Base-by-base conservation (phyloP, 179 eudicot genomes). In the Actinidia chinensis region DNA sequence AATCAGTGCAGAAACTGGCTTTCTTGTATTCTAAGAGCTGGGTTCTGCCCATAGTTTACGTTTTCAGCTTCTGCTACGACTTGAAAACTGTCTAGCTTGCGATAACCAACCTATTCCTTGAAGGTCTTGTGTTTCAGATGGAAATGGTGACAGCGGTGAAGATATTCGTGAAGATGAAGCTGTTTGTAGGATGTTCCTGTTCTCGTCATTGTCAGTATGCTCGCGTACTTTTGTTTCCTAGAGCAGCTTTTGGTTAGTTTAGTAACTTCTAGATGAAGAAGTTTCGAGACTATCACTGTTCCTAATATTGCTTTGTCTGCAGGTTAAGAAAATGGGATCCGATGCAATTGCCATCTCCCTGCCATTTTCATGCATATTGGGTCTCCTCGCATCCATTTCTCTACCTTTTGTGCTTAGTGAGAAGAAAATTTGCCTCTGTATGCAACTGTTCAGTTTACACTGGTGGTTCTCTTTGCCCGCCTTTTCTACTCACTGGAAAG, bases 141-240 rank as follows among this genome's bases (percentile, higher is more conserved):
- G 78, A 75, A 84, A 82, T 46, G 86, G 83, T 67, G 71, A 73
- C 64, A 83, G 77, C 65, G 91, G 90, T 72, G 97, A 93, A 82
- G 91, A 90, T 79, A 92, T 94, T 81, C 88, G 88, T 23, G 93
- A 89, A 85, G 97, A 94, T 82, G 97, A 92, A 84, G 98, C 98
- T n/a, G 94, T 75, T 95, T 97, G 97, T 95, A 95, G 86, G 95
- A 95, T 78, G 98, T 95, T 76, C 98, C 98, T 0, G 87, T 93
- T 78, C 95, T 93, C 25, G 95, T 93, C 67, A 90, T 93, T 23
- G 90, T 95, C 50, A 91, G 98, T 87, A 93, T 93, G 98, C 95
- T 95, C 33, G 91, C 91, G 1, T 95, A 95, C 82, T 95, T 93
- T 74, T 91, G 99, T 79, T 95, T 95, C 69, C 86, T 95, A 42